phyloP scores from a whole-genome alignment of 495 filamentous ascomycete species.

The Delitschia confertaspora region DNA sequence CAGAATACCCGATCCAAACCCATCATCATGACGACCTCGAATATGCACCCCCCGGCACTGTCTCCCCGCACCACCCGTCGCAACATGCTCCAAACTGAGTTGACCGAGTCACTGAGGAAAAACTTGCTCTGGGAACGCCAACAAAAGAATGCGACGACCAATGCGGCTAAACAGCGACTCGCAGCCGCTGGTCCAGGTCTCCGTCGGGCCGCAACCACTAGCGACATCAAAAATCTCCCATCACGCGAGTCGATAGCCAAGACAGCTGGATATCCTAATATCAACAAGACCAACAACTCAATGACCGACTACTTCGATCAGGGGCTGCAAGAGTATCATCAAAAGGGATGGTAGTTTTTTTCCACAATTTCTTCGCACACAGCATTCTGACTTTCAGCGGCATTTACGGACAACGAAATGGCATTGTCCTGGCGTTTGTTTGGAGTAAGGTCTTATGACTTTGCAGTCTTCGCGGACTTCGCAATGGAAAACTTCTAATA shows the following conservation, averaged over 20 bases:
- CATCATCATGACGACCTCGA: slow-evolving; percentile 71
- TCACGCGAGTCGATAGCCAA: slow-evolving; percentile 37
- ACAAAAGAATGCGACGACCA: slow-evolving; percentile 80
- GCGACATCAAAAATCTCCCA: slow-evolving; percentile 75
- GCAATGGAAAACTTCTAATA: slow-evolving; percentile 20
- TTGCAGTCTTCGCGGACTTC: slow-evolving; percentile 3
- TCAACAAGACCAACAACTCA: slow-evolving; percentile 46
- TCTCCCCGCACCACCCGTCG: slow-evolving; percentile 88
- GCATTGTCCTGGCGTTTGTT: slow-evolving; percentile 11
- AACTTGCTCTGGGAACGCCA: slow-evolving; percentile 81
- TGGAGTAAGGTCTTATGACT: background rate
- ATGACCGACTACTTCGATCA: slow-evolving; percentile 58
- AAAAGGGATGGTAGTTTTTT: slow-evolving; percentile 54
- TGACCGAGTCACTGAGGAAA: slow-evolving; percentile 70
- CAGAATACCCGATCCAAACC: slow-evolving; percentile 74
- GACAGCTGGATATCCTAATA: slow-evolving; percentile 6
- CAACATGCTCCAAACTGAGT: slow-evolving; percentile 93
- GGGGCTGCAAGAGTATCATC: slow-evolving; percentile 60
- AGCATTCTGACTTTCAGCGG: slow-evolving; percentile 21
- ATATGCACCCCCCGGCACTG: slow-evolving; percentile 54
- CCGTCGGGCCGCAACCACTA: slow-evolving; percentile 49
- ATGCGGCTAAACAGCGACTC: slow-evolving; percentile 71
- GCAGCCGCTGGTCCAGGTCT: slow-evolving; percentile 18
- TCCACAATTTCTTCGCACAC: background rate
- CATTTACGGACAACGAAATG: slow-evolving; percentile 23